Percentiles rank a stretch among this genome's conserved stretches.
phyloP scores from a whole-genome alignment of 805 yeast genomes.

The Priceomyces fermenticarens region DNA sequence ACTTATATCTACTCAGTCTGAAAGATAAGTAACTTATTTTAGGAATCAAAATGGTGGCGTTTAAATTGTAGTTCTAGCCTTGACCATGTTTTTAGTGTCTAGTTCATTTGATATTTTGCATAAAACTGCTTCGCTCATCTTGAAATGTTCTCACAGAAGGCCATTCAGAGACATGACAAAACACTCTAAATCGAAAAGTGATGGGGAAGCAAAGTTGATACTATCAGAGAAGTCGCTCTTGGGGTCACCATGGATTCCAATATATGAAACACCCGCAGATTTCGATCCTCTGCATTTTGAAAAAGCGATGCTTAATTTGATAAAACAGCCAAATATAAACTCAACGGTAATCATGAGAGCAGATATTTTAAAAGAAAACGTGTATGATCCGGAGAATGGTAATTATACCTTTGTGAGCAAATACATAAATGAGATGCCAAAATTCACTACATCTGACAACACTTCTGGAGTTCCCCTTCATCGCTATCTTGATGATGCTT shows the following conservation, averaged over 20 bases:
- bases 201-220: constrained; percentile 8
- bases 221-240: constrained; percentile 36
- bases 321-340: constrained; percentile 83
- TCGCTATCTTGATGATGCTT: constrained; percentile 32
- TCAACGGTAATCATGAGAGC: constrained; percentile 90
- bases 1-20: too few relatives aligned
- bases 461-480: constrained; percentile 20
- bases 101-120: too few relatives aligned
- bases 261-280: constrained; percentile 47
- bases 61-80: too few relatives aligned
- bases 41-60: too few relatives aligned
- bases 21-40: too few relatives aligned
- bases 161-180: constrained; percentile 4
- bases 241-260: constrained; percentile 63
- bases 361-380: constrained; percentile 61
- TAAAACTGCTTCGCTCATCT: too few relatives aligned
- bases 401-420: constrained; percentile 27
- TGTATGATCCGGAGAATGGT: constrained; percentile 35
- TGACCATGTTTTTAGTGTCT: too few relatives aligned
- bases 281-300: constrained; percentile 60
- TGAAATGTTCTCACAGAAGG: too few relatives aligned
- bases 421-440: constrained; percentile 25
- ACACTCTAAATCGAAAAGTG: constrained; percentile 5
- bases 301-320: constrained; percentile 74
- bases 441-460: constrained; percentile 26